phyloP scores from a whole-genome alignment of 176 grass and related monocot species.

The Aegilops bicornis region DNA sequence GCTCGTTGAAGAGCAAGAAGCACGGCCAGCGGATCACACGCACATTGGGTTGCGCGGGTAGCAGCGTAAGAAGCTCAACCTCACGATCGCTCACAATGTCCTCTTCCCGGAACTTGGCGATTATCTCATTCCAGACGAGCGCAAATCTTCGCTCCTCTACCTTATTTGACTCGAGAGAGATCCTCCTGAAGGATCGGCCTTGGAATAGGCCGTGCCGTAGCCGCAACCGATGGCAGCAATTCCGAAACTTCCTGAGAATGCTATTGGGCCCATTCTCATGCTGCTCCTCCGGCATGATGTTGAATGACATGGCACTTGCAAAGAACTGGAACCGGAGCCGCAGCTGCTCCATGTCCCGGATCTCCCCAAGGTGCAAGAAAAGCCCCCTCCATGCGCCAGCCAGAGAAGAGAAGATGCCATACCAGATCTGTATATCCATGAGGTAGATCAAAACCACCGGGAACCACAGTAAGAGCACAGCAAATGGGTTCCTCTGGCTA shows the following conservation, averaged over 20 bases:
- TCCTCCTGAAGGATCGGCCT: slow-evolving; percentile 72
- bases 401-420: slow-evolving; percentile 78
- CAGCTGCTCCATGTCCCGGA: slow-evolving; percentile 77
- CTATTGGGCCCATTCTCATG: slow-evolving; percentile 42
- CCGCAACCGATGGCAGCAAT: slow-evolving; percentile 72
- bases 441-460: slow-evolving; percentile 92
- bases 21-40: slow-evolving; percentile 94
- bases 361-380: slow-evolving; percentile 83
- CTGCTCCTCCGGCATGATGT: slow-evolving; percentile 89
- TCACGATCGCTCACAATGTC: slow-evolving; percentile 83
- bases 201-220: slow-evolving; percentile 64
- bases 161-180: slow-evolving; percentile 61
- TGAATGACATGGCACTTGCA: slow-evolving; percentile 87
- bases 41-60: slow-evolving; percentile 66
- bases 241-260: slow-evolving; percentile 48
- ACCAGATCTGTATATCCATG: slow-evolving; percentile 99
- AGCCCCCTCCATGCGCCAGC: slow-evolving; percentile 73
- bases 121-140: slow-evolving; percentile 91
- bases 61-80: slow-evolving; percentile 75
- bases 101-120: slow-evolving; percentile 83
- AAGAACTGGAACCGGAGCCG: slow-evolving; percentile 92
- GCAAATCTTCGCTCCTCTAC: slow-evolving; percentile 69
- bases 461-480: slow-evolving; percentile 65
- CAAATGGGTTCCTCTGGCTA: slow-evolving; percentile 68
- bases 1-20: slow-evolving; percentile 81